Percentiles rank a stretch among this genome's conserved stretches.
Conservation (phyloP, 1,284 basidiomycete species). For the Ustilago cynodontis region DNA sequence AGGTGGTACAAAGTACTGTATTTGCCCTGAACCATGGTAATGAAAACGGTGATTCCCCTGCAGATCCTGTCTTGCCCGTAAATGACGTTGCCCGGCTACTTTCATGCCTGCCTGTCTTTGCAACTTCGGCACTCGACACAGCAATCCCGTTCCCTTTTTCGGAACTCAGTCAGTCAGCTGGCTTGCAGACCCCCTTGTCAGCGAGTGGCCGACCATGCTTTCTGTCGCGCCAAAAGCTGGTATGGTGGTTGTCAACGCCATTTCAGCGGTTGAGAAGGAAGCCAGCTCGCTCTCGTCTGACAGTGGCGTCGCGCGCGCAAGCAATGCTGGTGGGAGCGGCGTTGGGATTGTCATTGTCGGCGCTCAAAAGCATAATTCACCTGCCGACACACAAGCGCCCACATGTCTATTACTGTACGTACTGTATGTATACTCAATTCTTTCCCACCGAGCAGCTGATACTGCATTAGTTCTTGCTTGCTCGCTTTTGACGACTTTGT, state of each 20-base stretch:
- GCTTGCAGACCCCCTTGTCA: neutral
- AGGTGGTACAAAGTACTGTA: too few relatives aligned
- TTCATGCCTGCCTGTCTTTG: neutral
- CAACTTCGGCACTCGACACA: too few relatives aligned
- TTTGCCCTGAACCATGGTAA: neutral
- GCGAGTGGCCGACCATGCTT: slow-evolving; percentile 1
- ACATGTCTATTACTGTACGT: too few relatives aligned
- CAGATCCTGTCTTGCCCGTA: neutral
- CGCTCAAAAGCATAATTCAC: neutral
- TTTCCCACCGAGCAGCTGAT: neutral
- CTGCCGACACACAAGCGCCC: neutral
- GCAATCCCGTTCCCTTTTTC: too few relatives aligned
- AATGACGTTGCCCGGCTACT: neutral
- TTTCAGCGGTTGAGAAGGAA: too few relatives aligned
- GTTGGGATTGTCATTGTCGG: neutral
- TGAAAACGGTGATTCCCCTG: too few relatives aligned
- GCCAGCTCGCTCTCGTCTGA: too few relatives aligned
- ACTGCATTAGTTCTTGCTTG: too few relatives aligned
- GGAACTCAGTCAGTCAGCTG: neutral
- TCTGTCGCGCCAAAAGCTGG: too few relatives aligned
- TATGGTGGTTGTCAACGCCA: too few relatives aligned
- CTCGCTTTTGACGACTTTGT: neutral
- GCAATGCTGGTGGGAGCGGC: neutral
- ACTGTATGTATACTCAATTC: too few relatives aligned
- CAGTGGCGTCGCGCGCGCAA: too few relatives aligned